phyloP scores from a whole-genome alignment of 2,329 filamentous ascomycete species.

The Plectosphaerella sp. region DNA sequence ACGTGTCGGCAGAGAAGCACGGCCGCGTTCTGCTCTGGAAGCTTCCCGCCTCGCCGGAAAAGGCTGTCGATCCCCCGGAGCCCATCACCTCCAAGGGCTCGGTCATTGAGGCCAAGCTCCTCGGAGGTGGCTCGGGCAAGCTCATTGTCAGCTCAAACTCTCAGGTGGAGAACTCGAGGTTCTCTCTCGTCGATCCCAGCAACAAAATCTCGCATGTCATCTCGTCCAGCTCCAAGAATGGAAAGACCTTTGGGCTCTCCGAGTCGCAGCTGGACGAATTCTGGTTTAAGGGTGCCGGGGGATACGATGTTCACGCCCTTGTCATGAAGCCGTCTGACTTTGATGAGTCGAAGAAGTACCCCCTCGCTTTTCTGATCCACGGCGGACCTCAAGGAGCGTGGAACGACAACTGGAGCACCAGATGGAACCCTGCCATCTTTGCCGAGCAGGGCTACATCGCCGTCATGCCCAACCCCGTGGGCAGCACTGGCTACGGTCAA shows the following conservation, averaged over 20 bases:
- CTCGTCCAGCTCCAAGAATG: conserved; percentile 62
- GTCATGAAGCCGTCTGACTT: conserved; percentile 66
- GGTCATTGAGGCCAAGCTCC: conserved; percentile 46
- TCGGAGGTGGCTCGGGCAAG: conserved; percentile 38
- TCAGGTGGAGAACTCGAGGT: conserved; percentile 68
- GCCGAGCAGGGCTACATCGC: conserved; percentile 85
- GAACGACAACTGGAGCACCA: conserved; percentile 70
- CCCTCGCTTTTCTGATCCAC: conserved; percentile 75
- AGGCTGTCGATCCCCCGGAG: conserved; percentile 43
- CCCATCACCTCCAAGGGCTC: conserved; percentile 49
- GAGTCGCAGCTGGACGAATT: conserved; percentile 61
- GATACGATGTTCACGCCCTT: conserved; percentile 65
- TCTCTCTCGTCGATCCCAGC: conserved; percentile 51
- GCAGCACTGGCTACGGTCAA: conserved; percentile 79
- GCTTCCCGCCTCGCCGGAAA: conserved; percentile 49
- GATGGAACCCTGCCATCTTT: conserved; percentile 84
- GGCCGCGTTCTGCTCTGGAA: conserved; percentile 60
- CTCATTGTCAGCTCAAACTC: conserved; percentile 66
- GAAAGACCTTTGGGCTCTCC: conserved; percentile 62
- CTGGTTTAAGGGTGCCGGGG: conserved; percentile 59
- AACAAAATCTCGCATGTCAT: conserved; percentile 35
- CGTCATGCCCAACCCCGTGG: conserved; percentile 77
- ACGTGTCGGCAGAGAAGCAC: conserved; percentile 68
- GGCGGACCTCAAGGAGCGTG: conserved; percentile 78
- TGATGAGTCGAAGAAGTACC: conserved; percentile 67